Evolutionary conservation across 805 yeast species (phyloP).

Genomic region (Lipomyces anomalus): DNA sequence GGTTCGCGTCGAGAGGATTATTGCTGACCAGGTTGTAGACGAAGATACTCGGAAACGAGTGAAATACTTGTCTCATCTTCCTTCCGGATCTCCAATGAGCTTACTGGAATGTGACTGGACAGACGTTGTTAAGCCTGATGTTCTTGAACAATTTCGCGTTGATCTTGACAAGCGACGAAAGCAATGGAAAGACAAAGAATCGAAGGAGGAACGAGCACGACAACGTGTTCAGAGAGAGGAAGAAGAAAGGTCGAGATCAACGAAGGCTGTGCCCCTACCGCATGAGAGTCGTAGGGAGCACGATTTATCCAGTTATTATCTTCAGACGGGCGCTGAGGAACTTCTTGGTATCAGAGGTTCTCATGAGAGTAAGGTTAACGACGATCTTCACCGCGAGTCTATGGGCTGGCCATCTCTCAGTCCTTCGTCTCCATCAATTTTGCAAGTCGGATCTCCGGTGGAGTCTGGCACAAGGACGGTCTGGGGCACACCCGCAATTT

Average conservation of each 20-base stretch:
- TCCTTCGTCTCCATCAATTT: conserved; percentile 12
- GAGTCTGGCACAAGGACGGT: conserved; percentile 44
- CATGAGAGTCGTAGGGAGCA: not conserved
- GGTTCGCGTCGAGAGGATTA: conserved; percentile 63
- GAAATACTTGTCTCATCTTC: conserved; percentile 76
- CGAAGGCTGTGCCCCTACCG: not conserved
- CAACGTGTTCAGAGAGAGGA: conserved; percentile 56
- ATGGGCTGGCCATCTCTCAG: conserved; percentile 29
- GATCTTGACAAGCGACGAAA: conserved; percentile 57
- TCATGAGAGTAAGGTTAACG: not conserved
- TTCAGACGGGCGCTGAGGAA: not conserved
- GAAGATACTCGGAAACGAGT: conserved; percentile 54
- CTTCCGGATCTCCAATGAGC: conserved; percentile 78
- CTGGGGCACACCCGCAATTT: conserved; percentile 64
- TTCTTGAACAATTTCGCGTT: conserved; percentile 43
- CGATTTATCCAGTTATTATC: not conserved
- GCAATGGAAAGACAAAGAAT: conserved; percentile 44
- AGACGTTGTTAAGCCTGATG: conserved; percentile 39
- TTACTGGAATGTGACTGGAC: conserved; percentile 84
- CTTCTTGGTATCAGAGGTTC: no score
- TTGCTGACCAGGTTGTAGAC: conserved; percentile 57
- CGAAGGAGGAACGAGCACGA: conserved; percentile 56
- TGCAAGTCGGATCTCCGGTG: conserved; percentile 5
- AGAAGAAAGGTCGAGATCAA: conserved; percentile 30
- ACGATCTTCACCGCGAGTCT: not conserved